A percentile compares a stretch with the other conserved stretches of the same genome.
These are phyloP conservation scores for Microdochium bolleyi DNA, from an alignment of 2,329 filamentous ascomycete genomes.

Conservation along the genomic window DNA sequence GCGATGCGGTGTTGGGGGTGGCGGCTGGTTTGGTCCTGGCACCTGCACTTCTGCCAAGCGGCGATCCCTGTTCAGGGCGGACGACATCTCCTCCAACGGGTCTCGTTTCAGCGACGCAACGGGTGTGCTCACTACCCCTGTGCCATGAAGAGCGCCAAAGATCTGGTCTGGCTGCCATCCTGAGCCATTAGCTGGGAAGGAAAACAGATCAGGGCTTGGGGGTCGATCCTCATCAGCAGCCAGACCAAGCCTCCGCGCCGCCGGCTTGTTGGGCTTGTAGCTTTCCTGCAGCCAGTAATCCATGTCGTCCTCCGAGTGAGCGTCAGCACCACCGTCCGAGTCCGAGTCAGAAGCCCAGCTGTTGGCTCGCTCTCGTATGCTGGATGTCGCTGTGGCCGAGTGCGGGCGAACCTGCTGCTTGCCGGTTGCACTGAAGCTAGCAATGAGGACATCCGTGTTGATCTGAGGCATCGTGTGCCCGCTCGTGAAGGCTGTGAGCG, in stretches of 20 bases:
- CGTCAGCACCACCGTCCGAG: conserved; percentile 29
- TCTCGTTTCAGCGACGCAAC: conserved; percentile 27
- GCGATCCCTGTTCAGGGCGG: conserved; percentile 23
- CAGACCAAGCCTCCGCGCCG: conserved; percentile 13
- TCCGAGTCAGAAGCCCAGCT: conserved; percentile 42
- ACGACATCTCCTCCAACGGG: conserved; percentile 37
- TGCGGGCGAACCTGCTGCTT: conserved; percentile 30
- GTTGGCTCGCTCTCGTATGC: conserved; percentile 27
- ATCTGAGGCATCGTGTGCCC: conserved; percentile 12
- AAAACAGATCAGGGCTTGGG: conserved; percentile 45
- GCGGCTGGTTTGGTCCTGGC: conserved; percentile 11
- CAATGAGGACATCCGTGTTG: conserved; percentile 18
- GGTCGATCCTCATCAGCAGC: conserved; percentile 6
- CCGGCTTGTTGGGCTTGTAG: conserved; percentile 26
- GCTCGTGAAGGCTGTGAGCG: conserved; percentile 22
- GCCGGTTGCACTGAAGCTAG: conserved; percentile 7
- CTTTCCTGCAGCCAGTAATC: conserved; percentile 53
- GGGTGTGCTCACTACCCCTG: conserved; percentile 19
- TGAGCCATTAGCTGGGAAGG: conserved; percentile 34
- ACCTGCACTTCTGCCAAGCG: conserved; percentile 12
- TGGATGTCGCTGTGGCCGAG: conserved; percentile 37
- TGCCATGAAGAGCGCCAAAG: conserved; percentile 31
- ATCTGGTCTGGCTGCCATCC: conserved; percentile 41
- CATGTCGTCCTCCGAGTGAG: conserved; percentile 32
- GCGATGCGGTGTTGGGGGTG: conserved; percentile 41